Evolutionary conservation across 495 filamentous ascomycete species (phyloP), one percentile per base, ranked within the genome.

Genomic region (Cercophora sp.): DNA sequence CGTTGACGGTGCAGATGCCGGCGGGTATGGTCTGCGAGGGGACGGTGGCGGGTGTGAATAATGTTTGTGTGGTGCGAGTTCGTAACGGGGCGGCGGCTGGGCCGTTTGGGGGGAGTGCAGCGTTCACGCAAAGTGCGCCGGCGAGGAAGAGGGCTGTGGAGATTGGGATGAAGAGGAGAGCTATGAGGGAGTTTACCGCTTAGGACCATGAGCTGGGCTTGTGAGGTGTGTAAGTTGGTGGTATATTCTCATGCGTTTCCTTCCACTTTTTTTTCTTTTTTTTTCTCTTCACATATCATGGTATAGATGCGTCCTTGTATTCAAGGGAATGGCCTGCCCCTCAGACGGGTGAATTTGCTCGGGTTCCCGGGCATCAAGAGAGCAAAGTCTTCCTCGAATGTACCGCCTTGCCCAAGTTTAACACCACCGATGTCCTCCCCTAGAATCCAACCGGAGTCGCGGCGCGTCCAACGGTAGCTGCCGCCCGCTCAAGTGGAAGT

Each of bases 1-100:
- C 76, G 1, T 58, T 84, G 32, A 70, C 65, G 6, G 73, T 84
- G 5, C 67, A 81, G 65, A 82, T 85, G 77, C 81, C 81, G 2
- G 70, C 67, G 0, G 80, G 78, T 35, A 83, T 84, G 79, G 81
- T 77, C 6, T 84, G 81, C 68, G 71, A 75, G 19, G 81, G 68
- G 19, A 68, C 67, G 11, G 74, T 76, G 18, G 80, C 70, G 13
- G 77, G 74, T 8, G 76, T 72, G 1, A 49, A 68, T 41, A 77
- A 79, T 48, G 79, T 84, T 26, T 84, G 81, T 67, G 65, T 84
- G 49, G 79, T 80, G 10, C 70, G 79, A 15, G 71, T 84, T 25
- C 72, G 78, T 36, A 84, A 85, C 62, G 54, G 65, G 5, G 78
- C 81, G 0, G 57, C 68, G 9, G 80, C 80, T 5, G 82, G 82